These are phyloP conservation scores for Zymoseptoria tritici DNA, from an alignment of 2,329 filamentous ascomycete species.

Conservation along the genomic window DNA sequence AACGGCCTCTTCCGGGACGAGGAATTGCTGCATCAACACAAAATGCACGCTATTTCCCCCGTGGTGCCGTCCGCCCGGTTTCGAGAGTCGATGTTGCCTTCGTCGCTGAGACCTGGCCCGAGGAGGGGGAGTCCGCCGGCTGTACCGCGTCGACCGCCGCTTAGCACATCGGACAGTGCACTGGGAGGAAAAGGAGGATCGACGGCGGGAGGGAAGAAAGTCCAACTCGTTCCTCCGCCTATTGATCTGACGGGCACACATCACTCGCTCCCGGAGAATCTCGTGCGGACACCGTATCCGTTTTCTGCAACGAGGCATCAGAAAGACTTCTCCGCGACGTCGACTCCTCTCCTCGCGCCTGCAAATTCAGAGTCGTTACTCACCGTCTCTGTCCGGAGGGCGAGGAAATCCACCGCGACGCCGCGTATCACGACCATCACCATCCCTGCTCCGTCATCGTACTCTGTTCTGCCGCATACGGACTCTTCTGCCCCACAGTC, in stretches of 20 bases:
- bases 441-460: slow-evolving; percentile 25
- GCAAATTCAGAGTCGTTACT: slow-evolving; percentile 23
- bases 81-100: slow-evolving; percentile 18
- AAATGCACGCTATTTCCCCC: background rate
- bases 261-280: slow-evolving; percentile 19
- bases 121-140: slow-evolving; percentile 6
- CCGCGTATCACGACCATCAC: slow-evolving; percentile 21
- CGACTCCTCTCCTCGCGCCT: slow-evolving; percentile 1
- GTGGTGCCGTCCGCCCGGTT: slow-evolving; percentile 7
- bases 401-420: slow-evolving; percentile 9
- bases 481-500: slow-evolving; percentile 13
- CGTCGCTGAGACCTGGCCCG: slow-evolving; percentile 16
- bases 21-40: slow-evolving; percentile 14
- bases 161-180: background rate
- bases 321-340: slow-evolving; percentile 7
- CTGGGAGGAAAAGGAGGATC: slow-evolving; percentile 9
- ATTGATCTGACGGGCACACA: slow-evolving; percentile 24
- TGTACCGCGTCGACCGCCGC: background rate
- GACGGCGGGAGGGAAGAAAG: slow-evolving; percentile 21
- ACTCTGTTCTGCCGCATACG: slow-evolving; percentile 14
- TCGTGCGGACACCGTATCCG: slow-evolving; percentile 30
- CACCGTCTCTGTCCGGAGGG: slow-evolving; percentile 26
- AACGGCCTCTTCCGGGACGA: slow-evolving; percentile 27
- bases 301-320: slow-evolving; percentile 11
- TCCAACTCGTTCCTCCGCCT: slow-evolving; percentile 28